Conservation (phyloP, 164 flowering plant genomes). For the Tetrastigma voinierianum region DNA sequence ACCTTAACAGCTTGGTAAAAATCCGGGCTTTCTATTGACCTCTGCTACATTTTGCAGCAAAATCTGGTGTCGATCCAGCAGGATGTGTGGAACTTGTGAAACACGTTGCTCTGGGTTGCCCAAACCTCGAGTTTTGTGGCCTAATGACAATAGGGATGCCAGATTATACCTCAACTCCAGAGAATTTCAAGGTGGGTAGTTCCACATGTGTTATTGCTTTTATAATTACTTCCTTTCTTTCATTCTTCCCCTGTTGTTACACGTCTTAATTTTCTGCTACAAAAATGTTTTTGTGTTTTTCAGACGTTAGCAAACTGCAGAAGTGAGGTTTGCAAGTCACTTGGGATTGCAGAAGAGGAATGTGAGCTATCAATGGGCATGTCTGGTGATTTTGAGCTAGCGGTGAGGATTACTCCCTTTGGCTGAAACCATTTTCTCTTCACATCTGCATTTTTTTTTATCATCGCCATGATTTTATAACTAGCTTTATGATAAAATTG, state of each 20-base stretch:
- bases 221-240: not conserved
- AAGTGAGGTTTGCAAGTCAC: slow-evolving; percentile 73
- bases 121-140: slow-evolving; percentile 86
- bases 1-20: not conserved
- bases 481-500: no score
- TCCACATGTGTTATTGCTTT: slow-evolving; percentile 2
- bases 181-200: slow-evolving; percentile 75
- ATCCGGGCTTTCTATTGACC: not conserved
- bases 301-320: slow-evolving; percentile 74
- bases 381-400: slow-evolving; percentile 95
- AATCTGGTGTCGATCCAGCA: slow-evolving; percentile 85
- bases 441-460: not conserved
- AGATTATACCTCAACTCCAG: slow-evolving; percentile 92
- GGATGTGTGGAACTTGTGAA: slow-evolving; percentile 75
- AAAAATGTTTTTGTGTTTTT: not conserved
- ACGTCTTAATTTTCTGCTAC: not conserved
- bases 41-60: slow-evolving; percentile 51
- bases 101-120: slow-evolving; percentile 66
- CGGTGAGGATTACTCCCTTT: slow-evolving; percentile 46
- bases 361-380: slow-evolving; percentile 99
- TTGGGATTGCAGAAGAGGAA: slow-evolving; percentile 67
- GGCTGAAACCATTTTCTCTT: not conserved
- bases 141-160: slow-evolving; percentile 98
- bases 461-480: no score
- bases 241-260: not conserved